Conservation (phyloP, 352 stramenopile species). For the Phytophthora citricola region DNA sequence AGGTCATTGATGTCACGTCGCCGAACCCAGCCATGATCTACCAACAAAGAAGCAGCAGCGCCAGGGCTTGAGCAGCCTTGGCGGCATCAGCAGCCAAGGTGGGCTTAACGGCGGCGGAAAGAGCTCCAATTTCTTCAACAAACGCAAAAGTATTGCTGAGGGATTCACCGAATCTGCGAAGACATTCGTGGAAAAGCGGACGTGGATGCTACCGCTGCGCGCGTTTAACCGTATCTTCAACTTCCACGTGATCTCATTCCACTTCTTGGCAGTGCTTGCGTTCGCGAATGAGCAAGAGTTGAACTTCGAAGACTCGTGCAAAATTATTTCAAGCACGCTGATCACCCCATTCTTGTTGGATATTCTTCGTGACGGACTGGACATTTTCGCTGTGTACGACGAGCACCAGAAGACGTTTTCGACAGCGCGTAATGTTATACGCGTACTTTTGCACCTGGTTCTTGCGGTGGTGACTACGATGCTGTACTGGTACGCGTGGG, state of each 20-base stretch:
- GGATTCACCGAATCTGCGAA: constrained; percentile 93
- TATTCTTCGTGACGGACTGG: constrained; percentile 92
- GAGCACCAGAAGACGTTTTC: constrained; percentile 46
- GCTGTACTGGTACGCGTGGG: constrained; percentile 87
- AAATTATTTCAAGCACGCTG: constrained; percentile 92
- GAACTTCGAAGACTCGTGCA: constrained; percentile 78
- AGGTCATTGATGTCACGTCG: constrained; percentile 77
- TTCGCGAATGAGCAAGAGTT: constrained; percentile 94
- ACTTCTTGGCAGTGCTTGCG: constrained; percentile 93
- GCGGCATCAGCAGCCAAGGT: constrained; percentile 36
- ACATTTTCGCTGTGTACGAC: constrained; percentile 89
- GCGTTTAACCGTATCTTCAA: constrained; percentile 97
- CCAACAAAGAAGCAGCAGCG: constrained; percentile 60
- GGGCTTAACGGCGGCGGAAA: constrained; percentile 33
- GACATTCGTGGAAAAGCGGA: constrained; percentile 98
- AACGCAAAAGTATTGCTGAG: constrained; percentile 89
- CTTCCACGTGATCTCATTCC: constrained; percentile 98
- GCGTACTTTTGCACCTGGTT: constrained; percentile 80
- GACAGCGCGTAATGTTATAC: constrained; percentile 88
- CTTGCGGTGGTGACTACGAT: constrained; percentile 68
- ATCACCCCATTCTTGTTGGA: constrained; percentile 91
- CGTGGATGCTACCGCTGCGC: constrained; percentile 95
- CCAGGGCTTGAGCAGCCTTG: constrained; percentile 39
- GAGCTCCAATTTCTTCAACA: constrained; percentile 41
- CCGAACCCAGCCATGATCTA: constrained; percentile 64